phyloP scores from a whole-genome alignment of 2,329 filamentous ascomycete species.

The Claviceps sp. region DNA sequence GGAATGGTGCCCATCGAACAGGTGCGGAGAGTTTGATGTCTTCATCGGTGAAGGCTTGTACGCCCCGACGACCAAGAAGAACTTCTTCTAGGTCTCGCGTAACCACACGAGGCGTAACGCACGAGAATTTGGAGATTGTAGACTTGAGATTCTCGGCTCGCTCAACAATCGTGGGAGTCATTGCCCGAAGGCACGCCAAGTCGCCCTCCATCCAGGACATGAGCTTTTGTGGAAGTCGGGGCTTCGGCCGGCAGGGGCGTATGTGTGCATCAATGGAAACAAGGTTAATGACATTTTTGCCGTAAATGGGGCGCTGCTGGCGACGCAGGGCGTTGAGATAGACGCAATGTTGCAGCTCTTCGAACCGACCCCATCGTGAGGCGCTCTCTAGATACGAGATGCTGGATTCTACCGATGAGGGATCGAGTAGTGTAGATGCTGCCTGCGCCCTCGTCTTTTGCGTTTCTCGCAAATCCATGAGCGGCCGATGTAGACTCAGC shows the following conservation, averaged over 20 bases:
- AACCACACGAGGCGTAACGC: conserved; percentile 79
- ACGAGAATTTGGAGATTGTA: conserved; percentile 76
- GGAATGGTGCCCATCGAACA: conserved; percentile 41
- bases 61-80: conserved; percentile 47
- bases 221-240: conserved; percentile 46
- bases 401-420: conserved; percentile 54
- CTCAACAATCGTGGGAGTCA: conserved; percentile 63
- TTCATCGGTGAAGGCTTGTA: conserved; percentile 41
- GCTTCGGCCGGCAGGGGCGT: conserved; percentile 45
- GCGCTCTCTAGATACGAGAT: conserved; percentile 61
- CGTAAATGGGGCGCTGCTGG: conserved; percentile 70
- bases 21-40: conserved; percentile 45
- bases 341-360: conserved; percentile 68
- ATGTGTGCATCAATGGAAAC: conserved; percentile 51
- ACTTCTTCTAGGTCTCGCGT: conserved; percentile 63
- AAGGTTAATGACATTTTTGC: conserved; percentile 62
- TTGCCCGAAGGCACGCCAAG: conserved; percentile 46
- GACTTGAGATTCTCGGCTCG: conserved; percentile 61
- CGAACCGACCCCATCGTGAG: conserved; percentile 54
- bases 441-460: conserved; percentile 51
- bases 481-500: conserved; percentile 54
- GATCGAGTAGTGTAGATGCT: conserved; percentile 42
- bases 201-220: conserved; percentile 66
- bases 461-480: conserved; percentile 58
- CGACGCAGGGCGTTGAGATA: conserved; percentile 72